phyloP scores from a whole-genome alignment of 345 rosid genomes.

The Populus euphratica region DNA sequence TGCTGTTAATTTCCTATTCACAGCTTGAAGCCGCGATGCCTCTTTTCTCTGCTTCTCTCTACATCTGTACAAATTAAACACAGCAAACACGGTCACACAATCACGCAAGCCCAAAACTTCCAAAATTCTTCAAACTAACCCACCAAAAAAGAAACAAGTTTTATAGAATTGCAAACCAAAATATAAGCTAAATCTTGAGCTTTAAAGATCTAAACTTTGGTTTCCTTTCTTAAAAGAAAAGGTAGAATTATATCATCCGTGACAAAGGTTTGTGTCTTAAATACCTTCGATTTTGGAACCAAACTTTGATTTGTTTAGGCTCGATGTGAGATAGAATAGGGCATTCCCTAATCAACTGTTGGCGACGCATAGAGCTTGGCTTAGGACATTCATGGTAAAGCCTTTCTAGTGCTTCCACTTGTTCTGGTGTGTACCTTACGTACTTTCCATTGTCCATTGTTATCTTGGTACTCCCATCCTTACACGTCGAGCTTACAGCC shows the following conservation, averaged over 20 bases:
- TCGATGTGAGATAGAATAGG: constrained; percentile 98
- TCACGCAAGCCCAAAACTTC: neutral
- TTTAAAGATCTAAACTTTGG: neutral
- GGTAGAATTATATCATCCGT: neutral
- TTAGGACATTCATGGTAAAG: constrained; percentile 98
- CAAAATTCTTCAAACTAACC: constrained; percentile 4
- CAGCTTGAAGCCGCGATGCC: constrained; percentile 94
- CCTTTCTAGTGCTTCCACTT: constrained; percentile 99
- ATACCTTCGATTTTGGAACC: constrained; percentile 99
- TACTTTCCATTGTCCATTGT: constrained; percentile 92
- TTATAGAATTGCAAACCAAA: neutral
- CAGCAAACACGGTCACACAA: neutral
- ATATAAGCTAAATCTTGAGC: neutral
- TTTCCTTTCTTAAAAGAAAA: neutral
- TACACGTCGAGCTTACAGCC: constrained; percentile 68
- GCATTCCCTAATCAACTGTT: constrained; percentile 95
- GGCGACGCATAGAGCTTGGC: constrained; percentile 97
- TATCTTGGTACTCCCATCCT: constrained; percentile 46
- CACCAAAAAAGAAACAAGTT: neutral
- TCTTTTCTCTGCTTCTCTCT: constrained; percentile 99
- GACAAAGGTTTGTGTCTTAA: neutral
- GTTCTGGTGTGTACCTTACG: constrained; percentile 98
- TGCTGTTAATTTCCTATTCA: constrained; percentile 87
- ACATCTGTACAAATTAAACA: constrained; percentile 48
- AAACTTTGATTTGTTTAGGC: constrained; percentile 98